Evolutionary conservation across 2,329 filamentous ascomycete genomes (phyloP), one percentile per base, ranked within the genome.

Genomic region (Whalleya microplaca): DNA sequence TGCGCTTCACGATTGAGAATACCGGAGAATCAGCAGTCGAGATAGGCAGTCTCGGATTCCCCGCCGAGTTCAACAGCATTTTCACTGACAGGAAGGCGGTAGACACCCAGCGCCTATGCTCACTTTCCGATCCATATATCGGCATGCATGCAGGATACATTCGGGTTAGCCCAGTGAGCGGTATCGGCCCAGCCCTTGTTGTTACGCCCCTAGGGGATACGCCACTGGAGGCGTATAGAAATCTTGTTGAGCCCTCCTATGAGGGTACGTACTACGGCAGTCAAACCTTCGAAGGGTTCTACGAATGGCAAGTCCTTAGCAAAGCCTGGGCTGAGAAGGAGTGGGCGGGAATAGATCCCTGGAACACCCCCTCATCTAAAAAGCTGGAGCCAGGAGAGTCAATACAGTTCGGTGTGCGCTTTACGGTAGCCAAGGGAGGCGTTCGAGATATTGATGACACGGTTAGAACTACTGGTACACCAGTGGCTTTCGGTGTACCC

Each of bases 31-130:
- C 65, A 0, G 56, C 71, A 0, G 53, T 86, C 2, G 83, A 86
- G 55, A 69, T 87, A 4, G 84, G 84, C 1, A 79, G 79, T 46
- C 72, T 86, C 1, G 84, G 84, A 0, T 79, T 87, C 48, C 84
- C 84, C 0, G 76, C 82, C 19, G 82, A 84, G 65, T 84, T 86
- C 72, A 86, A 86, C 71, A 86, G 80, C 67, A 85, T 87, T 62
- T 86, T 86, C 64, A 84, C 78, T 12, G 73, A 74, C 44, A 76
- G 82, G 8, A 68, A 71, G 1, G 76, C 82, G 0, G 70, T 71
- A 2, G 77, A 83, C 6, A 84, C 79, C 6, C 77, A 80, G 51
- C 68, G 72, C 0, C 73, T 76, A 21, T 86, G 84, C 65, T 81
- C 81, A 0, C 74, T 86, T 2, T 76, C 80, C 0, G 84, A 87